These are phyloP conservation scores for Maudiozyma barnettii DNA, from an alignment of 805 yeast genomes.

Conservation along the genomic window DNA sequence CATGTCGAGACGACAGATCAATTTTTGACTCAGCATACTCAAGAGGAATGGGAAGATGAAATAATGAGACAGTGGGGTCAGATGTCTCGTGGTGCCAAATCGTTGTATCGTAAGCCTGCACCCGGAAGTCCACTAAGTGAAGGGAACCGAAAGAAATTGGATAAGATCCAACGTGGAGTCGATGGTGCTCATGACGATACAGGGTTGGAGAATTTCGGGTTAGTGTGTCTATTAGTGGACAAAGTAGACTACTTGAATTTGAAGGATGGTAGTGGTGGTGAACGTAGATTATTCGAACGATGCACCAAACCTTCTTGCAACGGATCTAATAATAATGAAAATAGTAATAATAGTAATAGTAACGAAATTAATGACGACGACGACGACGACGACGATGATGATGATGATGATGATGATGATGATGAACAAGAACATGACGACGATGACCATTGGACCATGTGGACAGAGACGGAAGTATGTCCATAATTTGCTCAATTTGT, in stretches of 20 bases:
- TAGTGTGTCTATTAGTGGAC: conserved; percentile 60
- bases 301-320: conserved; percentile 25
- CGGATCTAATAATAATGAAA: neutral
- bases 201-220: conserved; percentile 55
- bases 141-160: conserved; percentile 48
- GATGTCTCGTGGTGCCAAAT: conserved; percentile 49
- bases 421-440: conserved; percentile 1
- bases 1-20: neutral
- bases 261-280: conserved; percentile 35
- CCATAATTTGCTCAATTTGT: conserved; percentile 34
- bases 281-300: conserved; percentile 17
- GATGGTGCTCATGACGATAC: conserved; percentile 65
- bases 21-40: conserved; percentile 3
- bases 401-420: conserved; percentile 1
- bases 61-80: conserved; percentile 51
- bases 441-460: conserved; percentile 35
- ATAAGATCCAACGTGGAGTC: conserved; percentile 70
- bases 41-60: conserved; percentile 59
- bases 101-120: conserved; percentile 61
- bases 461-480: conserved; percentile 74
- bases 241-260: conserved; percentile 60
- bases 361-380: conserved; percentile 1
- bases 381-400: conserved; percentile 1
- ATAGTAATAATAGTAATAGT: neutral
- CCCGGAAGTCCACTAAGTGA: conserved; percentile 55